A percentile compares a stretch with the other conserved stretches of the same genome.
Conservation (phyloP, 768 basidiomycete species). For the Pulveroboletus sp. region DNA sequence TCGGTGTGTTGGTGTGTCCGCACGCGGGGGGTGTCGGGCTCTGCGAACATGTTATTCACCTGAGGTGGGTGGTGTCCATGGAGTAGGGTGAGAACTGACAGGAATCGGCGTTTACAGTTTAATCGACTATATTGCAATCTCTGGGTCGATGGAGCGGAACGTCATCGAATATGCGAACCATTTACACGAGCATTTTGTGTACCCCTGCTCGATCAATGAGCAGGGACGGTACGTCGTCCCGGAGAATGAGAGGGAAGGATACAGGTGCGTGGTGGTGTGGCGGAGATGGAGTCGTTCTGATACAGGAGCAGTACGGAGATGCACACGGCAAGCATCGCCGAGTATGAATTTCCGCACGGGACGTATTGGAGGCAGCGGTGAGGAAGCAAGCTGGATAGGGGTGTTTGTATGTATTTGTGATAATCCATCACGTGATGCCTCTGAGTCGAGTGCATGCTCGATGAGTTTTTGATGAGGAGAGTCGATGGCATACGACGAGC, state of each 20-base stretch:
- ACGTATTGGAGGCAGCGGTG: not conserved
- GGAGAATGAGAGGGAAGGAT: conserved; percentile 66
- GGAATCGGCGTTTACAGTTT: conserved; percentile 42
- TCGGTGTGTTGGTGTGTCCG: conserved; percentile 87
- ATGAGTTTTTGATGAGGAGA: conserved; percentile 9
- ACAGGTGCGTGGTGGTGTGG: conserved; percentile 31
- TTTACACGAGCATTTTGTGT: conserved; percentile 89
- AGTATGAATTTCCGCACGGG: conserved; percentile 80
- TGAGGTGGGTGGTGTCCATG: conserved; percentile 42
- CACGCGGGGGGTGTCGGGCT: conserved; percentile 95
- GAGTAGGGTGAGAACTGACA: not conserved
- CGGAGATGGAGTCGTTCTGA: conserved; percentile 6
- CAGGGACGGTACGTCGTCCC: conserved; percentile 89
- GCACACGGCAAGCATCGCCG: conserved; percentile 67
- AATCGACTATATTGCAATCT: conserved; percentile 91
- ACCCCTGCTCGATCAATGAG: conserved; percentile 82
- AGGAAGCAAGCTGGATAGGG: conserved; percentile 7
- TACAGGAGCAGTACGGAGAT: conserved; percentile 64
- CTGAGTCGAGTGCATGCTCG: not conserved
- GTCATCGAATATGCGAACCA: conserved; percentile 90
- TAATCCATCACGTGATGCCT: conserved; percentile 12
- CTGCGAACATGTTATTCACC: conserved; percentile 91
- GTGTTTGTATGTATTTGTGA: conserved; percentile 19
- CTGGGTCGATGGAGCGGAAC: conserved; percentile 90
- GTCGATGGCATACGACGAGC: conserved; percentile 23